Evolutionary conservation across 2,329 filamentous ascomycete genomes (phyloP).

Genomic region (Neurospora sp.): DNA sequence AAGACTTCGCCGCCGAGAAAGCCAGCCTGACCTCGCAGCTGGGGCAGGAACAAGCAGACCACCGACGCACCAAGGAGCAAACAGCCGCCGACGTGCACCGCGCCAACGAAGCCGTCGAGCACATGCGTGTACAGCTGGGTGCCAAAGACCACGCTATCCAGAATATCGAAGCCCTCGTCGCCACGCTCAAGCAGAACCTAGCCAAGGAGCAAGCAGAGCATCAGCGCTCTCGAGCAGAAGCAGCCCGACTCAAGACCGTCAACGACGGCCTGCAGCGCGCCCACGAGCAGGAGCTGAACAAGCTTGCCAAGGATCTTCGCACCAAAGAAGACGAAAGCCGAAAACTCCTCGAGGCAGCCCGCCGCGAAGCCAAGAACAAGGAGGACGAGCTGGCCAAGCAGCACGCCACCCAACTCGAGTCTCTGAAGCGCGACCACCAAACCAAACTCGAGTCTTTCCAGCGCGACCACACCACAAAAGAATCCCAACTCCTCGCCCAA

Average conservation of each 20-base stretch:
- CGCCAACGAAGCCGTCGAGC: conserved; percentile 23
- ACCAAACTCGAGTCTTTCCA: not conserved
- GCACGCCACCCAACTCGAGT: not conserved
- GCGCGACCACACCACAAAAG: not conserved
- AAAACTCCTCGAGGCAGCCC: conserved; percentile 14
- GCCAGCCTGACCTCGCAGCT: conserved; percentile 42
- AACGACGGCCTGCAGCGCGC: conserved; percentile 62
- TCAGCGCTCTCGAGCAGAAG: conserved; percentile 54
- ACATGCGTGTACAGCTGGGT: conserved; percentile 19
- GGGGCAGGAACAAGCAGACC: conserved; percentile 65
- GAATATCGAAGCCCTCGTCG: conserved; percentile 4
- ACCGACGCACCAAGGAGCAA: conserved; percentile 54
- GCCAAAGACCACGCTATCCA: conserved; percentile 22
- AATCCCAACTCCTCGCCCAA: conserved; percentile 1
- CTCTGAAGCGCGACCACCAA: not conserved
- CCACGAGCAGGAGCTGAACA: conserved; percentile 50
- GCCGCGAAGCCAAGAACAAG: not conserved
- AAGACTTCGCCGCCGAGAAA: conserved; percentile 35
- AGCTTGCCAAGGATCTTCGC: conserved; percentile 24
- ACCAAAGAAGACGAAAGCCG: conserved; percentile 24
- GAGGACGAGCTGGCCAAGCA: conserved; percentile 2
- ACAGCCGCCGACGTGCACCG: conserved; percentile 39
- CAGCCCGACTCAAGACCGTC: conserved; percentile 46
- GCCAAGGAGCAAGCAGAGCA: conserved; percentile 44
- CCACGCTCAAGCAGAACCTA: conserved; percentile 19